Percentiles rank a stretch among this genome's conserved stretches.
phyloP scores from a whole-genome alignment of 2,329 filamentous ascomycete species.

The Hypoxylon sp. region DNA sequence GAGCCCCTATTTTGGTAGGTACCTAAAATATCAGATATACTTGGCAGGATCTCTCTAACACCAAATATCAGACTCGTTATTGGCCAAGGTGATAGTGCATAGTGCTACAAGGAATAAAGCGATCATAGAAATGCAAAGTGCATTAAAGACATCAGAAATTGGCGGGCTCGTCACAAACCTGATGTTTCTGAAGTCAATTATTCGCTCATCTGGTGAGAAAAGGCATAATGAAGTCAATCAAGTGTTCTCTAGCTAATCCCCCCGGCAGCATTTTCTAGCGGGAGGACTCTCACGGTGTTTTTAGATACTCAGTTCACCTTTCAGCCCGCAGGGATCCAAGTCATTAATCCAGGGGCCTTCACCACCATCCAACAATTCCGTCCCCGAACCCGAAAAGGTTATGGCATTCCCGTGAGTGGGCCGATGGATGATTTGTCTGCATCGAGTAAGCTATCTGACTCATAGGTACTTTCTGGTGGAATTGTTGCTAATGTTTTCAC shows the following conservation, averaged over 20 bases:
- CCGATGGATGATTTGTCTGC: slow-evolving; percentile 59
- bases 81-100: slow-evolving; percentile 41
- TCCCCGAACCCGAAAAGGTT: slow-evolving; percentile 53
- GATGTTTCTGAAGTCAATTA: slow-evolving; percentile 31
- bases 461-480: no score
- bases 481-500: slow-evolving; percentile 41
- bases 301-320: slow-evolving; percentile 40
- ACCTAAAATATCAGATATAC: neutral
- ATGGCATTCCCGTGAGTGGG: slow-evolving; percentile 60
- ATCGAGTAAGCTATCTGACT: slow-evolving; percentile 18
- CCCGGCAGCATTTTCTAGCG: slow-evolving; percentile 23
- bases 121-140: slow-evolving; percentile 18
- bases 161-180: slow-evolving; percentile 38
- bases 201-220: slow-evolving; percentile 23
- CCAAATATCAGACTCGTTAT: slow-evolving; percentile 30
- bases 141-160: slow-evolving; percentile 18
- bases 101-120: slow-evolving; percentile 25
- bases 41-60: slow-evolving; percentile 6
- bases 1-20: slow-evolving; percentile 68
- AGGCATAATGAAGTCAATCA: neutral
- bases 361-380: slow-evolving; percentile 61
- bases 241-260: slow-evolving; percentile 1
- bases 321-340: slow-evolving; percentile 51
- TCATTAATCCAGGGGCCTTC: slow-evolving; percentile 56
- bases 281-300: slow-evolving; percentile 42